phyloP scores from a whole-genome alignment of 2,329 filamentous ascomycete species.

The Pseudogymnoascus sp. region DNA sequence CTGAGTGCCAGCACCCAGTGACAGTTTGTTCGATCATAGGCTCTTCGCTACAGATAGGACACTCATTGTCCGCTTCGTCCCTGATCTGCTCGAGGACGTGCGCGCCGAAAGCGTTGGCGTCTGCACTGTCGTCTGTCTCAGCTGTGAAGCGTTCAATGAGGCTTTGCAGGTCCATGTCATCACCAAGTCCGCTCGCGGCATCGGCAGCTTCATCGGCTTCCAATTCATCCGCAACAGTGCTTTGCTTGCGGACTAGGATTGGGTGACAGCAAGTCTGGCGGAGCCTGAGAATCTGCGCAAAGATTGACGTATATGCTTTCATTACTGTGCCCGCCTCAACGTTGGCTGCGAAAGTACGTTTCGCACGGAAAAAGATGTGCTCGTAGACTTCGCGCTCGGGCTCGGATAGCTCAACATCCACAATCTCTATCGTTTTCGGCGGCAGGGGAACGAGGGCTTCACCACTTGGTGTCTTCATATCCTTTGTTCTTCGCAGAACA shows the following conservation, averaged over 20 bases:
- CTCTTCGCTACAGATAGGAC: conserved; percentile 90
- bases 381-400: conserved; percentile 88
- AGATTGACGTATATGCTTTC: conserved; percentile 95
- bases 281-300: conserved; percentile 88
- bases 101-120: conserved; percentile 68
- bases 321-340: conserved; percentile 86
- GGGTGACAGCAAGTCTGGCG: conserved; percentile 94
- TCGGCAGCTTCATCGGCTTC: conserved; percentile 73
- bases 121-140: conserved; percentile 51
- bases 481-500: conserved; percentile 91
- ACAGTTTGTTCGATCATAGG: conserved; percentile 93
- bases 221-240: conserved; percentile 79
- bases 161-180: conserved; percentile 91
- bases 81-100: conserved; percentile 88
- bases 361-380: conserved; percentile 76
- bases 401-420: conserved; percentile 77
- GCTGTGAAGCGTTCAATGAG: conserved; percentile 79
- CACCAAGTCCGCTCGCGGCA: conserved; percentile 70
- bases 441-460: conserved; percentile 75
- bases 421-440: conserved; percentile 71
- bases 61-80: conserved; percentile 80
- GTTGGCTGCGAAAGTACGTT: conserved; percentile 75
- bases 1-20: conserved; percentile 95
- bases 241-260: conserved; percentile 75
- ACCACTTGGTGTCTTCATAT: conserved; percentile 92